Percentiles rank a stretch among this genome's conserved stretches.
These are phyloP conservation scores for Hypericum androsaemum DNA, from an alignment of 345 rosid genomes.

Conservation along the genomic window DNA sequence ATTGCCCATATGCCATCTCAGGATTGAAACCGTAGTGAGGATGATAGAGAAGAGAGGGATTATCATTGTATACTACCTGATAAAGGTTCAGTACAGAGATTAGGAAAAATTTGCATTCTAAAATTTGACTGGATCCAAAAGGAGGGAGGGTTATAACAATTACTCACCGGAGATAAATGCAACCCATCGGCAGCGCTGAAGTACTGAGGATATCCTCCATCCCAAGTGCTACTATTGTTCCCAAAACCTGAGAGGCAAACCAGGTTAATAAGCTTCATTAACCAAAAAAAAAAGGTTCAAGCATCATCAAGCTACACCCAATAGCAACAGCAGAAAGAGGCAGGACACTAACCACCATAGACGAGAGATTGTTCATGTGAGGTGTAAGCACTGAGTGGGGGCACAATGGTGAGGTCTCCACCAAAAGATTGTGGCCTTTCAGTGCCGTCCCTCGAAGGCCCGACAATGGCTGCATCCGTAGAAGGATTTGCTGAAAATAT, in stretches of 20 bases:
- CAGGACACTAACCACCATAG: conserved; percentile 27
- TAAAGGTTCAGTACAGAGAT: conserved; percentile 4
- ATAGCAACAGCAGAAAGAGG: neutral
- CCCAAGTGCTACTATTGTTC: conserved; percentile 30
- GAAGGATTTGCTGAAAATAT: conserved; percentile 43
- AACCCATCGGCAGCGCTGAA: conserved; percentile 37
- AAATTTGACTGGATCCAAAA: conserved; percentile 1
- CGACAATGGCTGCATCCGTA: conserved; percentile 32
- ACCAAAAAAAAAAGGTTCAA: too few relatives aligned
- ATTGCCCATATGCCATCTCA: conserved; percentile 40
- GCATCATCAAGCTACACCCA: neutral
- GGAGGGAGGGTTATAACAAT: neutral
- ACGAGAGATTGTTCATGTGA: conserved; percentile 32
- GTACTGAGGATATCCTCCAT: conserved; percentile 41
- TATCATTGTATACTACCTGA: conserved; percentile 55
- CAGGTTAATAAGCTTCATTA: neutral
- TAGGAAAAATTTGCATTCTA: neutral
- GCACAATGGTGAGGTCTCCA: conserved; percentile 19
- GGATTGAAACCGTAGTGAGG: conserved; percentile 48
- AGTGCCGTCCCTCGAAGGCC: conserved; percentile 23
- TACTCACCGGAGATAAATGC: conserved; percentile 47
- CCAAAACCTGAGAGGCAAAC: conserved; percentile 33
- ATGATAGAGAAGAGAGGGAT: conserved; percentile 36
- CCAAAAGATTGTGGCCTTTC: conserved; percentile 14
- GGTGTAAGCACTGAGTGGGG: conserved; percentile 24